Conservation (phyloP, 768 basidiomycete genomes). For the Tricholomella constricta region DNA sequence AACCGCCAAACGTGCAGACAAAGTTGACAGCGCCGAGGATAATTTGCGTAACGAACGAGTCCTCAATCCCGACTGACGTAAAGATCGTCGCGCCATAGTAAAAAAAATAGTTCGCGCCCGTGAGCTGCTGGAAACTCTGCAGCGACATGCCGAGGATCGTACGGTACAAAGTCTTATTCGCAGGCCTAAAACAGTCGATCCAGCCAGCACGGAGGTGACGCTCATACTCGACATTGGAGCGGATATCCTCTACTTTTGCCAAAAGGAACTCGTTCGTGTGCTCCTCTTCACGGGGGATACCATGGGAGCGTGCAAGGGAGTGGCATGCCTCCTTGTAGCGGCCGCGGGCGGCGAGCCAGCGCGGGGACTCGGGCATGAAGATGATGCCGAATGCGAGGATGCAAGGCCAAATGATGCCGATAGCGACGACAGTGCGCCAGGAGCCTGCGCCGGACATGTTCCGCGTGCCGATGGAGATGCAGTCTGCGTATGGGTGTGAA, state of each 20-base stretch:
- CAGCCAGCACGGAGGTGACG: conserved; percentile 50
- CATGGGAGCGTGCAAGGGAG: conserved; percentile 51
- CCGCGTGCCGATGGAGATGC: conserved; percentile 70
- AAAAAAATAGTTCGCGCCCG: conserved; percentile 71
- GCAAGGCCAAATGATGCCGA: conserved; percentile 63
- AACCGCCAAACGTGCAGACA: conserved; percentile 67
- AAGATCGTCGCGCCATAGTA: conserved; percentile 71
- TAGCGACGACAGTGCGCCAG: conserved; percentile 65
- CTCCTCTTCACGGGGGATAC: conserved; percentile 43
- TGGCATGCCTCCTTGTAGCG: conserved; percentile 48
- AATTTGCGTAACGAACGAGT: conserved; percentile 72
- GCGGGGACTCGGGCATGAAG: conserved; percentile 69
- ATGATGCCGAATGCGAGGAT: conserved; percentile 65
- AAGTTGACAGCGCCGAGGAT: conserved; percentile 78
- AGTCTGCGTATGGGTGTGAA: conserved; percentile 38
- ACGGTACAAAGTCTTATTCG: conserved; percentile 62
- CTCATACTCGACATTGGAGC: conserved; percentile 51
- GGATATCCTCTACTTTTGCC: conserved; percentile 58
- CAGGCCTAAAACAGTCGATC: conserved; percentile 65
- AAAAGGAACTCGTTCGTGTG: conserved; percentile 42
- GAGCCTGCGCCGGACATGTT: conserved; percentile 44
- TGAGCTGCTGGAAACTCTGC: conserved; percentile 74
- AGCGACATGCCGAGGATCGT: conserved; percentile 65
- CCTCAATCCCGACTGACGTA: conserved; percentile 62
- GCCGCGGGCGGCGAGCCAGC: conserved; percentile 60